Base-by-base conservation (phyloP, 805 yeast species). In the Kuraishia floccosa region DNA sequence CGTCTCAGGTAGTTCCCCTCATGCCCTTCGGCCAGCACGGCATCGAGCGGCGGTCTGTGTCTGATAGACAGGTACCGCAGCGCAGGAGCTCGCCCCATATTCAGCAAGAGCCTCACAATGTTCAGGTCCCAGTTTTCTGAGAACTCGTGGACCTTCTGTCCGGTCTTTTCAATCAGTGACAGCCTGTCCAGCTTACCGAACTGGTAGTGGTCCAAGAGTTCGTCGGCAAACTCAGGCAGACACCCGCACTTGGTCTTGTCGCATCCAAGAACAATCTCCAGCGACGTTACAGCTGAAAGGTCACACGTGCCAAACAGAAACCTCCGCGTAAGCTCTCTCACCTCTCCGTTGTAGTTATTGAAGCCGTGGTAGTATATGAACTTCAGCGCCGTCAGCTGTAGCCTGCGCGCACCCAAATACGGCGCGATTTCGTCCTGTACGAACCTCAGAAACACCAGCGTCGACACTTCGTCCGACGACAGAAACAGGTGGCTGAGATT, bases 1-100 rank as follows among this genome's bases (percentile, higher is more conserved):
- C 85, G 63, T 36, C 85, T 64, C 5, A 68, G 46, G 40, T 72
- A 78, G 41, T 81, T 80, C 0, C 93, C 93, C 43, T 80, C 89
- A 25, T 75, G 67, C 2, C 84, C 83, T 47, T 78, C 81, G 12
- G 50, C 56, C 10, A 75, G 63, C 22, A 61, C 57, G 0, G 80
- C 83, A 43, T 69, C 70, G 3, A 48, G 23, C 2, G 83, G 81
- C 3, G 79, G 69, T 17, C 58, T 58, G 47, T 79, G 86, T 13
- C 64, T 57, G n/a, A 80, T 58, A 7, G 68, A 55, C 13, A 80
- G 48, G 28, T 49, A 60, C 18, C 48, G 50, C 23, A 76, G 37
- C 2, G 47, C 47, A n/a, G n/a, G n/a, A n/a, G n/a, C n/a, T 2
- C 40, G 37, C 4, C 35, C 29, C 4, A 45, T 49, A 9, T 50